Conservation (phyloP, 179 eudicot species). For the Amaranthus tricolor region DNA sequence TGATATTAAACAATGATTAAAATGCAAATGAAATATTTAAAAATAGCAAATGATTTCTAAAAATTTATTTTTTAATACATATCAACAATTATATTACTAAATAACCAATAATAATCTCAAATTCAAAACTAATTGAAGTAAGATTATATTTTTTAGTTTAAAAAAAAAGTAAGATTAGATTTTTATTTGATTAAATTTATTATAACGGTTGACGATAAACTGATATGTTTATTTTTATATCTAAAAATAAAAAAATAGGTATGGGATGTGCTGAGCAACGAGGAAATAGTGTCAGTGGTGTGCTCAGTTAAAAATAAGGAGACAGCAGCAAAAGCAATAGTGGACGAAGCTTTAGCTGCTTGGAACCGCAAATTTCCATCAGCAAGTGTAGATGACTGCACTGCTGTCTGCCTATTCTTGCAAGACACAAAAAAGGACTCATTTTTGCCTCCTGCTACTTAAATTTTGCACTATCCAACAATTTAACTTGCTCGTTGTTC, state of each 20-base stretch:
- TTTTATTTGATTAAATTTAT: too few relatives aligned
- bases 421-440: constrained; percentile 1
- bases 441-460: constrained; percentile 4
- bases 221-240: neutral
- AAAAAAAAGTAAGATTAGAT: too few relatives aligned
- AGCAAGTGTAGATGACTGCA: constrained; percentile 64
- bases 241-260: constrained; percentile 34
- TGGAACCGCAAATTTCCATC: constrained; percentile 63
- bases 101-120: too few relatives aligned
- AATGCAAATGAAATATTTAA: too few relatives aligned
- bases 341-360: constrained; percentile 47
- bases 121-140: too few relatives aligned
- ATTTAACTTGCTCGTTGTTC: neutral
- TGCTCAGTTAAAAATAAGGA: constrained; percentile 44
- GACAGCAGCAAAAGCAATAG: constrained; percentile 62
- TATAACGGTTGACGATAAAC: neutral
- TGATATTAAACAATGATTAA: too few relatives aligned
- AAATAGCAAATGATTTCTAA: too few relatives aligned
- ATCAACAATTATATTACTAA: too few relatives aligned
- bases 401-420: constrained; percentile 66
- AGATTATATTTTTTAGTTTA: too few relatives aligned
- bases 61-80: too few relatives aligned
- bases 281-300: constrained; percentile 50
- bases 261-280: constrained; percentile 80
- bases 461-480: neutral